Evolutionary conservation across 1,139 yeast genomes (phyloP), one percentile per base, ranked within the genome.

Genomic region (Blastobotrys ciferrii): DNA sequence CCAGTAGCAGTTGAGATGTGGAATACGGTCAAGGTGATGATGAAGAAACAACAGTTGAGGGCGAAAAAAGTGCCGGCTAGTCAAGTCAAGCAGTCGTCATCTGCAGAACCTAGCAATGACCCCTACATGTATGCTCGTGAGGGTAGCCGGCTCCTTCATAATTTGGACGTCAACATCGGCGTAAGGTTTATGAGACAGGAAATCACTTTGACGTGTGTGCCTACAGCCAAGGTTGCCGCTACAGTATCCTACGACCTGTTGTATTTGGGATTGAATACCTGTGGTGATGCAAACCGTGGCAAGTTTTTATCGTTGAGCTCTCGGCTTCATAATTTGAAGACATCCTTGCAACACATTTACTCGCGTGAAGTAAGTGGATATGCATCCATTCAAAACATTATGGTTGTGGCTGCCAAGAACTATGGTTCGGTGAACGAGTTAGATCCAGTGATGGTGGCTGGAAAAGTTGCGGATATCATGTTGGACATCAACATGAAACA

Each of bases 201-300:
- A 45, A 65, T 92, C 28, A 78, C 86, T 2, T 71, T 92, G 46
- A 85, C 95, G 57, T 92, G 98, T 73, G 92, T 87, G 54, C 98
- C 98, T 0, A 82, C 84, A 12, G 98, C 98, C 0, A 87, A 87
- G 62, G 95, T 92, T 1, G 91, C 89, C 32, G 95, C 97, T 0
- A 78, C 86, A 28, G 84, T 88, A 19, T 85, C 87, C 2, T 73
- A 84, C 35, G 85, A 82, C 30, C 82, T 84, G 0, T 78, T 87
- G 28, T 76, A 73, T 37, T 61, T 86, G 32, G 81, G 80, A 47
- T 57, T 85, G 12, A 78, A 78, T 46, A 76, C 91, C 0, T 52
- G 79, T 28, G 73, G 73, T 3, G 63, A 65, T 2, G 72, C 71
- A 9, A 60, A 64, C 0, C 61, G 73, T 0, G 74, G 78, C 3